A percentile compares a stretch with the other conserved stretches of the same genome.
Conservation (phyloP, 2,329 filamentous ascomycete genomes). For the Aureobasidium melanogenum region DNA sequence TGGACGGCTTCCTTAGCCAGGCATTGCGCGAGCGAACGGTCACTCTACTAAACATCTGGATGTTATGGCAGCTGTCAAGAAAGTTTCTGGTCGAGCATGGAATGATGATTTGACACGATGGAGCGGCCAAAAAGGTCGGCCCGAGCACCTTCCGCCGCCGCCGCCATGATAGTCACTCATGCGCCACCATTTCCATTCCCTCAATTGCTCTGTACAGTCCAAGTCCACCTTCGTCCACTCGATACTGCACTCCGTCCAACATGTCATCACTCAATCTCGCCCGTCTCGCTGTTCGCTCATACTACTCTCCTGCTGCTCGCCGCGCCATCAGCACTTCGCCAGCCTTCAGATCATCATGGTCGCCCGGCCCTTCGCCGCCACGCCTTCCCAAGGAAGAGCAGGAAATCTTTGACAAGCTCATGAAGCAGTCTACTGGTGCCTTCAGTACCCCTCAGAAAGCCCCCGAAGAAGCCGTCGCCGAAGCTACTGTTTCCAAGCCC, state of each 20-base stretch:
- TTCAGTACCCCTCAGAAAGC: slow-evolving; percentile 56
- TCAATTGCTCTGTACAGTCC: not conserved
- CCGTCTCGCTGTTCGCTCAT: slow-evolving; percentile 7
- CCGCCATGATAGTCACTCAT: not conserved
- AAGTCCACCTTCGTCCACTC: no score
- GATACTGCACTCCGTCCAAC: not conserved
- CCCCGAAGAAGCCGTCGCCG: slow-evolving; percentile 28
- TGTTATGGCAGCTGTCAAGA: not conserved
- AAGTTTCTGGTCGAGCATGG: not conserved
- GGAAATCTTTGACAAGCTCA: slow-evolving; percentile 81
- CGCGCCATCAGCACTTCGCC: slow-evolving; percentile 30
- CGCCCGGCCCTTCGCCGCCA: slow-evolving; percentile 60
- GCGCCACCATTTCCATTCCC: not conserved
- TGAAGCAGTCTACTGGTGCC: slow-evolving; percentile 65
- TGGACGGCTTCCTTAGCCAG: not conserved
- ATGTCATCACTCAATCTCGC: slow-evolving; percentile 13
- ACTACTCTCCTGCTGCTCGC: slow-evolving; percentile 13
- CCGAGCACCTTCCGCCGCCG: slow-evolving; percentile 2
- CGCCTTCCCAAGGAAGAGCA: slow-evolving; percentile 83
- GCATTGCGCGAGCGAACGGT: not conserved
- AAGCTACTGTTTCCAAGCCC: slow-evolving; percentile 18
- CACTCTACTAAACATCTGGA: not conserved
- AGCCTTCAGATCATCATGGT: slow-evolving; percentile 32
- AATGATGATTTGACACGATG: not conserved
- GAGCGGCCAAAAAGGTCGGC: slow-evolving; percentile 5